These are phyloP conservation scores for Cyclanthera cordifolia DNA, from an alignment of 306 rosid genomes.

Conservation along the genomic window DNA sequence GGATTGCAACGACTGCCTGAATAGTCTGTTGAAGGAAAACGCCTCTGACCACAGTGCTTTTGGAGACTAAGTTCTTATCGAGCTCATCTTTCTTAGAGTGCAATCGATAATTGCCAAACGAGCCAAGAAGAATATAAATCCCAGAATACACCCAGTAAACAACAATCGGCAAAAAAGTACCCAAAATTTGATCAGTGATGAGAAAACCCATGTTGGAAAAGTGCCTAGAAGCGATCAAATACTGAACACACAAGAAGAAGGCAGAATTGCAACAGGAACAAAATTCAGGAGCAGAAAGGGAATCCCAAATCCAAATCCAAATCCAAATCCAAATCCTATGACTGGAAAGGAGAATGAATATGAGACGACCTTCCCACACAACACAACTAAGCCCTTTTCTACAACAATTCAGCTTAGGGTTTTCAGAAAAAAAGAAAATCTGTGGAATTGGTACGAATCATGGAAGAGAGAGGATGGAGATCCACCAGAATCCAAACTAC, in stretches of 20 bases:
- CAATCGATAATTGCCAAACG: slow-evolving; percentile 55
- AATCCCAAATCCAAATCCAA: slow-evolving; percentile 13
- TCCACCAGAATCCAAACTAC: slow-evolving; percentile 8
- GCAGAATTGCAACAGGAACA: neutral
- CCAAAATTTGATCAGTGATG: slow-evolving; percentile 77
- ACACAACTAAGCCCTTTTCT: neutral
- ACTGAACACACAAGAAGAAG: neutral
- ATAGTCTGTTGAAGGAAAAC: slow-evolving; percentile 75
- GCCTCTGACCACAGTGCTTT: slow-evolving; percentile 61
- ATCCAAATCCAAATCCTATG: slow-evolving; percentile 11
- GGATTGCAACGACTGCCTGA: slow-evolving; percentile 71
- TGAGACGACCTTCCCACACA: slow-evolving; percentile 8
- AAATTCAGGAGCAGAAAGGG: slow-evolving; percentile 3
- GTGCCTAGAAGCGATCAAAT: slow-evolving; percentile 4
- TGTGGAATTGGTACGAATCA: neutral
- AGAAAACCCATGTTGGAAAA: slow-evolving; percentile 45
- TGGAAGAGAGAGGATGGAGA: slow-evolving; percentile 11
- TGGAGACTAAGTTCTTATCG: slow-evolving; percentile 87
- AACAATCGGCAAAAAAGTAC: slow-evolving; percentile 70
- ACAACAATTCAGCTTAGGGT: slow-evolving; percentile 10
- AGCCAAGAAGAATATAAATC: slow-evolving; percentile 52
- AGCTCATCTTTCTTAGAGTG: slow-evolving; percentile 74
- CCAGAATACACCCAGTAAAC: slow-evolving; percentile 86
- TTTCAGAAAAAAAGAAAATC: slow-evolving; percentile 10
- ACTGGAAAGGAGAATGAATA: neutral